phyloP scores from a whole-genome alignment of 176 grass and related monocot species.

The Carex kokanica region DNA sequence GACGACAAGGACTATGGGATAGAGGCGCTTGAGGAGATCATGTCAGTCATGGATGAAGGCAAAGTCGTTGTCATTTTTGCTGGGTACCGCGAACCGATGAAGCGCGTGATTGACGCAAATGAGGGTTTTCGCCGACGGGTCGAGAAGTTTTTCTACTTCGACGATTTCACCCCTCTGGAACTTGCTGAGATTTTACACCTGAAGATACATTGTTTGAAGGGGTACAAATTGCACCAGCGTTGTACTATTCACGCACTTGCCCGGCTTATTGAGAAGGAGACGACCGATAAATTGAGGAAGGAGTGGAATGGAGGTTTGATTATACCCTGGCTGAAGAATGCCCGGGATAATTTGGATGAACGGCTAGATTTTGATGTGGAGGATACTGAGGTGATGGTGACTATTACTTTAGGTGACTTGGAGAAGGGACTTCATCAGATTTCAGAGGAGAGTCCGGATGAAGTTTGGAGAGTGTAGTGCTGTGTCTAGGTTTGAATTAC shows the following conservation, averaged over 20 bases:
- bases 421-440: slow-evolving; percentile 73
- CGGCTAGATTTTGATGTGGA: slow-evolving; percentile 75
- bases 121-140: slow-evolving; percentile 92
- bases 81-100: slow-evolving; percentile 90
- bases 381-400: slow-evolving; percentile 55
- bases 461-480: slow-evolving; percentile 12
- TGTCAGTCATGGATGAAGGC: slow-evolving; percentile 92
- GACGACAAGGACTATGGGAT: slow-evolving; percentile 97
- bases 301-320: slow-evolving; percentile 91
- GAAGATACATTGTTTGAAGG: slow-evolving; percentile 70
- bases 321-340: slow-evolving; percentile 65
- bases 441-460: slow-evolving; percentile 22
- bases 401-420: slow-evolving; percentile 70
- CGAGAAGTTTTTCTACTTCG: slow-evolving; percentile 79
- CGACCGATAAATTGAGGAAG: slow-evolving; percentile 50
- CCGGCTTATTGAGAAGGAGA: slow-evolving; percentile 54
- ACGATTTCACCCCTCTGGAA: slow-evolving; percentile 71
- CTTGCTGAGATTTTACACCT: slow-evolving; percentile 77
- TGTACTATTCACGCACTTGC: slow-evolving; percentile 50
- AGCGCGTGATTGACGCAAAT: slow-evolving; percentile 78
- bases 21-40: slow-evolving; percentile 98
- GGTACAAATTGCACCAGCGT: slow-evolving; percentile 67
- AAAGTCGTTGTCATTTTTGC: slow-evolving; percentile 90
- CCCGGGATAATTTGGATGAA: slow-evolving; percentile 77
- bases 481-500: not conserved